Conservation (phyloP, 345 rosid species). For the Chamaenerion angustifolium region DNA sequence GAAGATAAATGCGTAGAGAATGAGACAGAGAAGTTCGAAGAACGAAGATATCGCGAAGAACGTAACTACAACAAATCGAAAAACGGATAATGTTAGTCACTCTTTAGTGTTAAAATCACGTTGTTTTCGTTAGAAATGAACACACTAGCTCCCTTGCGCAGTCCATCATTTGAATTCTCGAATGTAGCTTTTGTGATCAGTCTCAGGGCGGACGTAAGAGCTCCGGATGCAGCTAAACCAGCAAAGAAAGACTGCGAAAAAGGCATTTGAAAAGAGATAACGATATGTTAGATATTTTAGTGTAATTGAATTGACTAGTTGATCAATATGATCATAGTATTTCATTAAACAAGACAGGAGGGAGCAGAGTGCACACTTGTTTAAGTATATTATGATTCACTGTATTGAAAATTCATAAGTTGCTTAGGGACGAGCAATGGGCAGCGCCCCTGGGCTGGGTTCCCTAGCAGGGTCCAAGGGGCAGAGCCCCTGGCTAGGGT, state of each 20-base stretch:
- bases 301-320: too few relatives aligned
- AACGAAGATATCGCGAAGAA: slow-evolving; percentile 47
- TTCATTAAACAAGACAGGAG: too few relatives aligned
- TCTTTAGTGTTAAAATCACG: not conserved
- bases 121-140: not conserved
- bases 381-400: too few relatives aligned
- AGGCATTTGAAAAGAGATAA: not conserved
- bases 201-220: slow-evolving; percentile 49
- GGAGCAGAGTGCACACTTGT: too few relatives aligned
- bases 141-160: slow-evolving; percentile 78
- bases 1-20: slow-evolving; percentile 48
- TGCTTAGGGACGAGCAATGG: too few relatives aligned
- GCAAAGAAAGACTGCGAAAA: slow-evolving; percentile 41
- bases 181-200: slow-evolving; percentile 69
- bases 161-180: slow-evolving; percentile 40
- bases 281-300: too few relatives aligned
- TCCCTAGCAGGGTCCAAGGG: too few relatives aligned
- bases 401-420: too few relatives aligned
- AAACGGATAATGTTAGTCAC: not conserved
- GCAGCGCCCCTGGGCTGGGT: too few relatives aligned
- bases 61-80: slow-evolving; percentile 22
- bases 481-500: too few relatives aligned
- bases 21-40: slow-evolving; percentile 47
- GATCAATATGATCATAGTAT: too few relatives aligned
- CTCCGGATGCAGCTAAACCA: slow-evolving; percentile 71